phyloP scores from a whole-genome alignment of 352 stramenopile species.

The Phytophthora tubulina region DNA sequence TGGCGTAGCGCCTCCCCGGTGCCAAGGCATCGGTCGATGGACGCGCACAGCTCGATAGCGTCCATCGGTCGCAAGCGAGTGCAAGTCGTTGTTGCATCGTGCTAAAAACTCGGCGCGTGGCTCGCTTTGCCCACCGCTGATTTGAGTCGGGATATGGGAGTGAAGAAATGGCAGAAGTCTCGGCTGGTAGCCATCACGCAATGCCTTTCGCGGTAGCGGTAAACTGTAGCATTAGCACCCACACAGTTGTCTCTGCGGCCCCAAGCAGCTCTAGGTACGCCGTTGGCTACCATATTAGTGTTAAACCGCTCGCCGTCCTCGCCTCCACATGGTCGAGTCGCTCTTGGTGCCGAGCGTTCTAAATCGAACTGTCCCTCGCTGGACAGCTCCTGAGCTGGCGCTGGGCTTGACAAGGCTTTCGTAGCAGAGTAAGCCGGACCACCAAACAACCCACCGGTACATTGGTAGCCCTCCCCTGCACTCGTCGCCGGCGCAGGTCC shows the following conservation, averaged over 20 bases:
- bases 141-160: conserved; percentile 28
- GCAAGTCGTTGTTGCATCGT: conserved; percentile 22
- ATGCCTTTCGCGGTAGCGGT: neutral
- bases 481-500: neutral
- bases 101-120: conserved; percentile 25
- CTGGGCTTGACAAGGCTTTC: conserved; percentile 9
- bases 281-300: conserved; percentile 1
- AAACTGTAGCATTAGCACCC: conserved; percentile 26
- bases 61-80: neutral
- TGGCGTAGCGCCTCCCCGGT: neutral
- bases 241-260: conserved; percentile 16
- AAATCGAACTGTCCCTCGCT: conserved; percentile 27
- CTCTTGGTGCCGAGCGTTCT: conserved; percentile 22
- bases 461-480: neutral
- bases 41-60: neutral
- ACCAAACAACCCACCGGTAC: neutral
- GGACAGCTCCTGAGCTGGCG: neutral
- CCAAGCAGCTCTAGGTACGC: conserved; percentile 14
- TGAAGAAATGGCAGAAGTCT: neutral
- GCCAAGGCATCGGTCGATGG: neutral
- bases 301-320: neutral
- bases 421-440: conserved; percentile 32
- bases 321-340: conserved; percentile 30
- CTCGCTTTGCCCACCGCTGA: conserved; percentile 10
- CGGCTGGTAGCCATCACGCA: conserved; percentile 12